Conservation (phyloP, 202 grass and related monocot species). For the Zizania palustris region DNA sequence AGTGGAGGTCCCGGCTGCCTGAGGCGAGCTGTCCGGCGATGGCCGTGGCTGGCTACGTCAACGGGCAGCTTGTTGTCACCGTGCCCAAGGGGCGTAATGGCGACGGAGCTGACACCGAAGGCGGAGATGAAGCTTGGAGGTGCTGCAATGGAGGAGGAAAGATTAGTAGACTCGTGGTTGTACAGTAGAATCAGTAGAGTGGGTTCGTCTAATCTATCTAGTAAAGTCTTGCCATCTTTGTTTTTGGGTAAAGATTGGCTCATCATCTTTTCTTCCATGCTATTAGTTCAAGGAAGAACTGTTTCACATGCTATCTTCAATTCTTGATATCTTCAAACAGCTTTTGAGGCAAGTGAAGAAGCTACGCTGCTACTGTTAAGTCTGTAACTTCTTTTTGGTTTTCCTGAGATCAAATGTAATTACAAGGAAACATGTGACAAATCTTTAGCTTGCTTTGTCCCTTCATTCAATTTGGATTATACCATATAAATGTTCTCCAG, state of each 20-base stretch:
- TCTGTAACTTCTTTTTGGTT: constrained; percentile 20
- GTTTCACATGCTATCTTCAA: constrained; percentile 10
- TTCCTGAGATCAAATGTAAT: constrained; percentile 31
- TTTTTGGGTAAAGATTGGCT: constrained; percentile 51
- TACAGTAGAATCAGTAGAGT: constrained; percentile 47
- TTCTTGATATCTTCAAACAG: neutral
- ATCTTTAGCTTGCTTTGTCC: neutral
- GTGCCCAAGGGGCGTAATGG: constrained; percentile 56
- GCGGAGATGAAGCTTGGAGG: constrained; percentile 39
- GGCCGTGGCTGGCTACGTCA: constrained; percentile 55
- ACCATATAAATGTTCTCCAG: constrained; percentile 2
- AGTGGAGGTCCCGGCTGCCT: constrained; percentile 71
- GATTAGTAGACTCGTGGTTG: constrained; percentile 50
- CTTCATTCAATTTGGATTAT: constrained; percentile 27
- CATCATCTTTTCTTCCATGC: constrained; percentile 1
- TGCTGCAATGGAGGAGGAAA: constrained; percentile 42
- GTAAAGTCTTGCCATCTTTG: constrained; percentile 45
- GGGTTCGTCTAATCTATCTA: constrained; percentile 17
- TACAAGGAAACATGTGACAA: constrained; percentile 6
- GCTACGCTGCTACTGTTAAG: neutral
- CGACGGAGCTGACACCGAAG: constrained; percentile 10
- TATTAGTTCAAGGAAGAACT: constrained; percentile 13
- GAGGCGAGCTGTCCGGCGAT: constrained; percentile 51
- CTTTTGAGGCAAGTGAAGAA: neutral
- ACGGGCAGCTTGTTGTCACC: constrained; percentile 63